Conservation (phyloP, 2,329 filamentous ascomycete species). For the Pyricularia sp. region DNA sequence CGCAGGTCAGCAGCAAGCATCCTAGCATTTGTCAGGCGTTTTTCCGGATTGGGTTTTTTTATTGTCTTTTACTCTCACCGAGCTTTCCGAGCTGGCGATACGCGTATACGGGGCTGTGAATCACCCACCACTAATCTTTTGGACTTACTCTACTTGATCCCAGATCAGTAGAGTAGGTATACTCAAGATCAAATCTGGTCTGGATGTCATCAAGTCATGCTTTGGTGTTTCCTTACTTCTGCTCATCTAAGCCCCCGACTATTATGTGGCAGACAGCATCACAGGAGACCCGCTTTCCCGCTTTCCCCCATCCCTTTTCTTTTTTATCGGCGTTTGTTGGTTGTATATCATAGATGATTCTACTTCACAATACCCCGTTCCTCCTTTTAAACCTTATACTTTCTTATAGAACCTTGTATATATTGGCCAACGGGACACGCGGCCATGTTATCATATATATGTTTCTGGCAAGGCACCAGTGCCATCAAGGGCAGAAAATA, state of each 20-base stretch:
- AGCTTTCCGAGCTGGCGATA: background rate
- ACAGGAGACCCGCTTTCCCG: background rate
- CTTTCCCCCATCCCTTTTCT: background rate
- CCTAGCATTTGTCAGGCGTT: background rate
- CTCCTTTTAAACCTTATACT: background rate
- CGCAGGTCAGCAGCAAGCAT: background rate
- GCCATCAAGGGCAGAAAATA: background rate
- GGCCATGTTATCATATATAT: background rate
- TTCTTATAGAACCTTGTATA: background rate
- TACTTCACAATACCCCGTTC: slow-evolving; percentile 1
- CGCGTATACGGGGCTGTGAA: background rate
- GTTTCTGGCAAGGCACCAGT: background rate
- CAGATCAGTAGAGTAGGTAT: background rate
- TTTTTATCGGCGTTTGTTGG: background rate
- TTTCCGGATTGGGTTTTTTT: background rate
- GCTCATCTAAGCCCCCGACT: background rate
- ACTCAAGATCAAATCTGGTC: background rate
- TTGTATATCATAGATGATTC: background rate
- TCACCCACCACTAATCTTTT: background rate
- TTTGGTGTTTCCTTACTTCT: background rate
- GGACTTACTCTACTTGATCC: background rate
- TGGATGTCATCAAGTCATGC: background rate
- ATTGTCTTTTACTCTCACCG: background rate
- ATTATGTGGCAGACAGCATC: background rate
- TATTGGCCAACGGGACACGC: background rate